These are phyloP conservation scores for Sporopachydermia quercuum DNA, from an alignment of 805 yeast genomes.

Conservation along the genomic window DNA sequence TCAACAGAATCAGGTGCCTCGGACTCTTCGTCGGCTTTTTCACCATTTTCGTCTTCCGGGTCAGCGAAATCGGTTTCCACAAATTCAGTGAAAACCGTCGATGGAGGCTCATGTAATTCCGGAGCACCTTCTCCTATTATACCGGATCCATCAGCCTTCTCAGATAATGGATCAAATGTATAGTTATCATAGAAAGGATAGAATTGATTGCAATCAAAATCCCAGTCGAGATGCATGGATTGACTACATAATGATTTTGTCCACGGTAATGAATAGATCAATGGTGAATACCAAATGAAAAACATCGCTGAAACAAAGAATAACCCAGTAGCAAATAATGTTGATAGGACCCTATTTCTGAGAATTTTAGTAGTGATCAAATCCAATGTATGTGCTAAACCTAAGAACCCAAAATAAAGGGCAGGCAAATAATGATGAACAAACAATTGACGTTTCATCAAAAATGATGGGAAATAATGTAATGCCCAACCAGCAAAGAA, in stretches of 20 bases:
- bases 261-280: constrained; percentile 58
- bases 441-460: constrained; percentile 72
- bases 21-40: too few relatives aligned
- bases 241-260: constrained; percentile 39
- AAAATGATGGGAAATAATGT: constrained; percentile 61
- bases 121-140: too few relatives aligned
- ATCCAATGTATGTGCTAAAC: constrained; percentile 46
- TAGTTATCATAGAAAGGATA: not conserved
- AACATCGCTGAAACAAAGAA: constrained; percentile 28
- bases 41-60: not conserved
- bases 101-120: not conserved
- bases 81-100: not conserved
- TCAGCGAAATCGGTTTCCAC: not conserved
- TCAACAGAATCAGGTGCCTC: not conserved
- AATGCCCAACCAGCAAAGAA: constrained; percentile 56
- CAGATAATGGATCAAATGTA: not conserved
- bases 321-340: constrained; percentile 25
- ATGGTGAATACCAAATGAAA: constrained; percentile 40
- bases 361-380: constrained; percentile 22
- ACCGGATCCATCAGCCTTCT: not conserved
- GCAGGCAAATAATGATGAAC: constrained; percentile 79
- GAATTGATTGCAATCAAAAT: constrained; percentile 40
- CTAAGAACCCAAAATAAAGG: constrained; percentile 55
- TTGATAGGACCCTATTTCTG: constrained; percentile 4
- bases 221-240: constrained; percentile 50